Conservation (phyloP, 1,139 yeast genomes). For the Geotrichum australiense region DNA sequence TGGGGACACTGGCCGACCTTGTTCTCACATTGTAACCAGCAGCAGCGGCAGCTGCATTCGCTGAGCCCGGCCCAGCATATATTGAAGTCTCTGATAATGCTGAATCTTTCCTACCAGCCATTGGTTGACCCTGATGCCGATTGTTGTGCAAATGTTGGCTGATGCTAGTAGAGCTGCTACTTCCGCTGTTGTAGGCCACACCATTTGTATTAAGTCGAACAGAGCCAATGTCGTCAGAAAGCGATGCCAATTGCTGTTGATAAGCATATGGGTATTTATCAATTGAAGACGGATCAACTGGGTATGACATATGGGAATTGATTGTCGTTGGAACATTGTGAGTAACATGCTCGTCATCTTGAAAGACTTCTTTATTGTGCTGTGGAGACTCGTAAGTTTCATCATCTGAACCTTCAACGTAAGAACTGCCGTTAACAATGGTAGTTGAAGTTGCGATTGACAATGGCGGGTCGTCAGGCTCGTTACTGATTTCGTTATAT, state of each 20-base stretch:
- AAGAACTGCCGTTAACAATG: slow-evolving; percentile 17
- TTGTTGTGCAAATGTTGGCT: slow-evolving; percentile 4
- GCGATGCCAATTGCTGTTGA: slow-evolving; percentile 14
- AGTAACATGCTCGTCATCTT: slow-evolving; percentile 8
- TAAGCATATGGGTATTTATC: slow-evolving; percentile 12
- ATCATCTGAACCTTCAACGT: slow-evolving; percentile 18
- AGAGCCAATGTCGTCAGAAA: slow-evolving; percentile 10
- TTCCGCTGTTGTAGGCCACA: slow-evolving; percentile 2
- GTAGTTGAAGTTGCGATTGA: slow-evolving; percentile 8
- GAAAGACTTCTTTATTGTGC: slow-evolving; percentile 5
- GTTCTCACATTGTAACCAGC: slow-evolving; percentile 13
- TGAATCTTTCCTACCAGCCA: slow-evolving; percentile 8
- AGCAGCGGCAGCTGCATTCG: no score
- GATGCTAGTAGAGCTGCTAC: slow-evolving; percentile 6
- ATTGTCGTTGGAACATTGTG: slow-evolving; percentile 1
- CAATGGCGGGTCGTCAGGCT: slow-evolving; percentile 4
- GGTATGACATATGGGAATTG: slow-evolving; percentile 8
- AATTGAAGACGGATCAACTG: slow-evolving; percentile 8
- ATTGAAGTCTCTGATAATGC: slow-evolving; percentile 10
- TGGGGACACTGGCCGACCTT: slow-evolving; percentile 16
- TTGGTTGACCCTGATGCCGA: not conserved
- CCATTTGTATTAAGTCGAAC: slow-evolving; percentile 1
- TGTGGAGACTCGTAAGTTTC: slow-evolving; percentile 12
- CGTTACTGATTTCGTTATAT: slow-evolving; percentile 18
- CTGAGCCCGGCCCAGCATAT: not conserved